Percentiles rank a stretch among this genome's conserved stretches.
Evolutionary conservation across 495 filamentous ascomycete species (phyloP).

Genomic region (Lophiostoma macrostomum): DNA sequence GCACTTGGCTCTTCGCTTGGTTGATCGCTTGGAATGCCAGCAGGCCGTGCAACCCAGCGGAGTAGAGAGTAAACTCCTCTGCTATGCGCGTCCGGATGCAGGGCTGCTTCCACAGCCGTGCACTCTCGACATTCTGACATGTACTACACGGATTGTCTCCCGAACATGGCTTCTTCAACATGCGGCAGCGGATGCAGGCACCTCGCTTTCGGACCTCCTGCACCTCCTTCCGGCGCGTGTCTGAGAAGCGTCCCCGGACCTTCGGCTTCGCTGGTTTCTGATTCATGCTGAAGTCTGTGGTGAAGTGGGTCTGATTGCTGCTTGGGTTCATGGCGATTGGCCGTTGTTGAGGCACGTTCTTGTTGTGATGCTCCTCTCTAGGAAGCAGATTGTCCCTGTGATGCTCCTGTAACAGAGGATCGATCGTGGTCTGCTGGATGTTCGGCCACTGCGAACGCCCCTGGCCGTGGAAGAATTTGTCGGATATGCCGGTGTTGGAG

Average conservation of each 20-base stretch:
- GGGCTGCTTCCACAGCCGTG: slow-evolving; percentile 74
- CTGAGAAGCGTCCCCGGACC: slow-evolving; percentile 65
- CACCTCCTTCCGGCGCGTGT: slow-evolving; percentile 69
- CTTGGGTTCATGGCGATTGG: slow-evolving; percentile 57
- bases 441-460: slow-evolving; percentile 17
- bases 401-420: slow-evolving; percentile 37
- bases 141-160: slow-evolving; percentile 75
- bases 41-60: slow-evolving; percentile 57
- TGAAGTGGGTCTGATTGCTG: slow-evolving; percentile 54
- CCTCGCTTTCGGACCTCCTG: slow-evolving; percentile 76
- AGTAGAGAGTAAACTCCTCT: slow-evolving; percentile 59
- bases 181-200: slow-evolving; percentile 81
- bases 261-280: slow-evolving; percentile 49
- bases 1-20: slow-evolving; percentile 54
- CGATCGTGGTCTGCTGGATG: slow-evolving; percentile 18
- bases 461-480: slow-evolving; percentile 35
- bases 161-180: slow-evolving; percentile 84
- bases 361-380: slow-evolving; percentile 27
- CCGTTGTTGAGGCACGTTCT: slow-evolving; percentile 46
- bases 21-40: slow-evolving; percentile 65
- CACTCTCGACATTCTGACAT: slow-evolving; percentile 73
- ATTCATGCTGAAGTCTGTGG: slow-evolving; percentile 53
- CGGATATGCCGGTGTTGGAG: slow-evolving; percentile 29
- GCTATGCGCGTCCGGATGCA: slow-evolving; percentile 74
- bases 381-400: slow-evolving; percentile 9